Evolutionary conservation across 2,329 filamentous ascomycete genomes (phyloP).

Genomic region (Monosporascus cannonballus): DNA sequence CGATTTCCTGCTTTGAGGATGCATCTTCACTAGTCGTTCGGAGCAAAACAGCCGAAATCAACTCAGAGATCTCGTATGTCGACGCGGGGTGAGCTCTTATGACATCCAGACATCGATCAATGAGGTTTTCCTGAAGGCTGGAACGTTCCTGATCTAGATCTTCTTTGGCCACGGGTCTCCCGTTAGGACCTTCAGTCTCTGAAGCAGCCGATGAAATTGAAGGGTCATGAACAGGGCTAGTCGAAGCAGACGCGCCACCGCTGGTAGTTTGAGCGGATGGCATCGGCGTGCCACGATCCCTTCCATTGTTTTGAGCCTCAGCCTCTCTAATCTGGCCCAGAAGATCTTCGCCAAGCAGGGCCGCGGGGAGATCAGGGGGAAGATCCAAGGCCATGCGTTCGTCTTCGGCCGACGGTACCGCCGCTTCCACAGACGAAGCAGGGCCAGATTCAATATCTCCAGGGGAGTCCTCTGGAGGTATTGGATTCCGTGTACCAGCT

Average conservation of each 20-base stretch:
- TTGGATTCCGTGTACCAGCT: slow-evolving; percentile 58
- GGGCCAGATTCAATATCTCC: slow-evolving; percentile 27
- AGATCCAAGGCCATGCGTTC: slow-evolving; percentile 23
- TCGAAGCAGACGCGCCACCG: slow-evolving; percentile 15
- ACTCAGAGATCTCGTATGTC: slow-evolving; percentile 84
- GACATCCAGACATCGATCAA: slow-evolving; percentile 86
- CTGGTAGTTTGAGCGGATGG: slow-evolving; percentile 20
- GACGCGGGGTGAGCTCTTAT: slow-evolving; percentile 81
- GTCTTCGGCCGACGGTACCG: slow-evolving; percentile 9
- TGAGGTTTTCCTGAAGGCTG: slow-evolving; percentile 67
- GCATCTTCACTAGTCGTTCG: slow-evolving; percentile 47
- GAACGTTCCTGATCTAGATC: slow-evolving; percentile 72
- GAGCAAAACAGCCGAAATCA: slow-evolving; percentile 69
- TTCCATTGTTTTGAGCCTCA: slow-evolving; percentile 9
- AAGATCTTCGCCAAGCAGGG: slow-evolving; percentile 19
- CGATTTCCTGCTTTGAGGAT: slow-evolving; percentile 62
- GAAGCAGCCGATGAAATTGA: slow-evolving; percentile 8
- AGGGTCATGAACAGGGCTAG: slow-evolving; percentile 14
- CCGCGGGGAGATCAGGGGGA: slow-evolving; percentile 14
- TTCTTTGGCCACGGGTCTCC: slow-evolving; percentile 56
- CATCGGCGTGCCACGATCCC: slow-evolving; percentile 14
- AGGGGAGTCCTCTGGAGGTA: slow-evolving; percentile 51
- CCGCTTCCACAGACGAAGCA: slow-evolving; percentile 25
- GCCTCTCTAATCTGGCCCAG: slow-evolving; percentile 13
- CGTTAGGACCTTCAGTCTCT: slow-evolving; percentile 11